Base-by-base conservation (phyloP, 1,284 basidiomycete species). In the Naganishia albida region DNA sequence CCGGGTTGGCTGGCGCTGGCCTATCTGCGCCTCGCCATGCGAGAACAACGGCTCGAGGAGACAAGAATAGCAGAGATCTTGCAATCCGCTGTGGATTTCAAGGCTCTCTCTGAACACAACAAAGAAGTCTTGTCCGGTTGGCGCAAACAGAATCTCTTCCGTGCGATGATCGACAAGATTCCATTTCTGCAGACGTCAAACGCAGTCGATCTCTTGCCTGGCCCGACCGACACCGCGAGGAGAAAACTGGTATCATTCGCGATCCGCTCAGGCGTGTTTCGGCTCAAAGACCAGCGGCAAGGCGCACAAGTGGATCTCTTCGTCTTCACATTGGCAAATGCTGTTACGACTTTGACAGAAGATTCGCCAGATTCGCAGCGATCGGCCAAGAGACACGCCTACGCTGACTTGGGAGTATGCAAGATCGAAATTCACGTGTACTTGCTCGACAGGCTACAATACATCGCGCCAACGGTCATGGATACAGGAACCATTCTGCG, bases 1-100 rank as follows among this genome's bases (percentile, higher is more conserved):
- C 49, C 60, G 1, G 60, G 60, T 16, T 63, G 60, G 60, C 49
- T 52, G 6, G 60, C 51, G 8, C 43, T 63, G 28, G 39, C 60
- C 20, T 52, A 52, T 44, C 50, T 63, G 8, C 49, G 60, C 23
- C 46, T 50, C 0, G 34, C 39, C 7, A 40, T 60, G 57, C 38
- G 25, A 8, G 34, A 60, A 38, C 28, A 34, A 12, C 34, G 26
- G 10, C 57, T 60, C 38, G 48, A 20, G 1, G 8, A 60, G 2
- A n/a, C 38, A 13, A 50, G 8, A 25, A 40, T 60, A 12, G 25
- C 7, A 6, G 16, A 23, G 16, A 10, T 26, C 4, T 0, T 16
- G 10, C 10, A 10, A 12, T 8, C 23, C 8, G 25, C 23, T 50
- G 7, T 48, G 25, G 46, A 49, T 28, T n/a, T 40, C 4, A n/a